Evolutionary conservation across 495 filamentous ascomycete species (phyloP).

Genomic region (Penicillium egyptiacum): DNA sequence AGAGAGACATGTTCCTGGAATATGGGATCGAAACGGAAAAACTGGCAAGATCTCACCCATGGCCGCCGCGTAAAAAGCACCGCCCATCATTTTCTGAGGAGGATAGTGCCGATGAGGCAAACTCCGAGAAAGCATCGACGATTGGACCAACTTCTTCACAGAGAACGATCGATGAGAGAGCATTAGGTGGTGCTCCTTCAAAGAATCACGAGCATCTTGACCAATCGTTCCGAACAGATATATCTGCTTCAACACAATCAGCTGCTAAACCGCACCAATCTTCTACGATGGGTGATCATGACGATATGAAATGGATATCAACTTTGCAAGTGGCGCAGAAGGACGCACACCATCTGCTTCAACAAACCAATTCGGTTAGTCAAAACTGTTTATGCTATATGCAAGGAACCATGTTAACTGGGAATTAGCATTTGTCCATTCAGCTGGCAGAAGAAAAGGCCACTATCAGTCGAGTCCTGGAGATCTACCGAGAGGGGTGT

Average conservation of each 20-base stretch:
- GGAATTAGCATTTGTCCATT: constrained; percentile 25
- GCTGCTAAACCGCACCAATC: background rate
- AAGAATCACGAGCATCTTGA: constrained; percentile 1
- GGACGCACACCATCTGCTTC: constrained; percentile 22
- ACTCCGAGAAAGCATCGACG: background rate
- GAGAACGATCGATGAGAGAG: constrained; percentile 6
- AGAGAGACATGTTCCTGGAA: constrained; percentile 27
- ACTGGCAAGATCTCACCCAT: constrained; percentile 3
- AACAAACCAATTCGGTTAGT: constrained; percentile 31
- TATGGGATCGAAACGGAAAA: constrained; percentile 24
- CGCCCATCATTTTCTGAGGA: constrained; percentile 4
- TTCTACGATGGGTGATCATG: background rate
- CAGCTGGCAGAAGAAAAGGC: constrained; percentile 37
- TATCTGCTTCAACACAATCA: background rate
- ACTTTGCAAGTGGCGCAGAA: constrained; percentile 27
- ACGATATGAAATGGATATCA: constrained; percentile 27
- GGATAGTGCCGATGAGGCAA: background rate
- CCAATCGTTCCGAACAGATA: background rate
- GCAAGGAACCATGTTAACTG: constrained; percentile 3
- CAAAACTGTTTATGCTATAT: background rate
- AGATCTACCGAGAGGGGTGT: constrained; percentile 36
- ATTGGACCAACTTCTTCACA: constrained; percentile 3
- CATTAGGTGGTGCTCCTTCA: background rate
- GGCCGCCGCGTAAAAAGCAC: background rate
- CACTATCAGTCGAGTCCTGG: constrained; percentile 30